Conservation (phyloP, 805 yeast genomes). For the Metschnikowia lachancei region DNA sequence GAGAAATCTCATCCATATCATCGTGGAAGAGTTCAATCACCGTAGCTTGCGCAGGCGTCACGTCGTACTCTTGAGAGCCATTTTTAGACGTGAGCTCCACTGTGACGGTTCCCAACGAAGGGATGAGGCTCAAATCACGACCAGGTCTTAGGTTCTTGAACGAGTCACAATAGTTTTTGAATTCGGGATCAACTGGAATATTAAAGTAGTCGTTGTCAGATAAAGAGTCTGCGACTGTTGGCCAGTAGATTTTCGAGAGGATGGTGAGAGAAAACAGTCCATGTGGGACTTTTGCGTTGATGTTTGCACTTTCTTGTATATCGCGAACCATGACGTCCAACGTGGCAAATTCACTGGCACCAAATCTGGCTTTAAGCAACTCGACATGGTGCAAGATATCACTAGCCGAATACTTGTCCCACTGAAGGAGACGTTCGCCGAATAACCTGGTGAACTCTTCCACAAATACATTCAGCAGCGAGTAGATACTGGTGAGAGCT, state of each 20-base stretch:
- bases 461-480: slow-evolving; percentile 62
- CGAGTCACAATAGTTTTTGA: slow-evolving; percentile 42
- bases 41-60: slow-evolving; percentile 68
- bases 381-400: slow-evolving; percentile 45
- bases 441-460: slow-evolving; percentile 62
- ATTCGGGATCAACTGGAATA: slow-evolving; percentile 49
- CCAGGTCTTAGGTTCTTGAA: slow-evolving; percentile 53
- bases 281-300: slow-evolving; percentile 30
- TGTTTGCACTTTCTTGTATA: slow-evolving; percentile 51
- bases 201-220: slow-evolving; percentile 37
- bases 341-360: slow-evolving; percentile 60
- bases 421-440: slow-evolving; percentile 51
- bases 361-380: slow-evolving; percentile 60
- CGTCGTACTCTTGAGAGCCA: slow-evolving; percentile 38
- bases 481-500: slow-evolving; percentile 68
- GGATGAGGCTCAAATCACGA: slow-evolving; percentile 54
- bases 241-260: slow-evolving; percentile 83
- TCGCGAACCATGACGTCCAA: slow-evolving; percentile 85
- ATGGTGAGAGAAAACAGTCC: slow-evolving; percentile 53
- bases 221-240: slow-evolving; percentile 40
- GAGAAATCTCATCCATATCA: slow-evolving; percentile 29
- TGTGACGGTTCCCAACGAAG: slow-evolving; percentile 59
- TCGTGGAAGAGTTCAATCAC: slow-evolving; percentile 51
- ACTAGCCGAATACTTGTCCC: slow-evolving; percentile 38
- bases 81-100: slow-evolving; percentile 46